Percentiles rank a stretch among this genome's conserved stretches.
phyloP scores from a whole-genome alignment of 371 early-diverging fungal species.

The Synchytrium microbalum region DNA sequence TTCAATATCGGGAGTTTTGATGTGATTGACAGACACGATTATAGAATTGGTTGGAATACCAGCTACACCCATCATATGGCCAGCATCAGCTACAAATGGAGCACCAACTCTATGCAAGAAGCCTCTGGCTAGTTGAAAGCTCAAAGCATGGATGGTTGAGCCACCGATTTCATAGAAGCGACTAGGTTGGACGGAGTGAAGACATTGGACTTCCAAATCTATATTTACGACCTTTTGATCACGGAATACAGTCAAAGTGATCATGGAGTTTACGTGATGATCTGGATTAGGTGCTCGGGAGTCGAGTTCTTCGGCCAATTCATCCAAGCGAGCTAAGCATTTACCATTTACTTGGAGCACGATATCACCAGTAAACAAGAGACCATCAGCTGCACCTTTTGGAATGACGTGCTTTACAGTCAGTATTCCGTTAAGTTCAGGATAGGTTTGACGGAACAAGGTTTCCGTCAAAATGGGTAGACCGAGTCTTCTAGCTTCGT shows the following conservation, averaged over 20 bases:
- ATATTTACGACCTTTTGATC: neutral
- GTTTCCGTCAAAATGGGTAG: constrained; percentile 56
- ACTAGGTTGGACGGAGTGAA: constrained; percentile 20
- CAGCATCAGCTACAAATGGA: constrained; percentile 3
- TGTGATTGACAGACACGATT: constrained; percentile 56
- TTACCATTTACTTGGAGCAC: constrained; percentile 67
- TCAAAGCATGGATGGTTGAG: constrained; percentile 68
- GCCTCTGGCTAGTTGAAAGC: constrained; percentile 76
- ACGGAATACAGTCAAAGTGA: neutral
- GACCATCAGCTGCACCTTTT: constrained; percentile 65
- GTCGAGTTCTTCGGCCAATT: constrained; percentile 68
- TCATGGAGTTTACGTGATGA: neutral
- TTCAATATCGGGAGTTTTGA: constrained; percentile 61
- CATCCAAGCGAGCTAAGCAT: constrained; percentile 76
- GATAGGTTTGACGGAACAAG: constrained; percentile 52
- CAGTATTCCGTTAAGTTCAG: constrained; percentile 82
- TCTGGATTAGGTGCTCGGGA: constrained; percentile 8
- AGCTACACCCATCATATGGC: constrained; percentile 3
- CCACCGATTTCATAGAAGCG: constrained; percentile 76
- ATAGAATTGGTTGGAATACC: neutral
- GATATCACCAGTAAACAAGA: constrained; percentile 82
- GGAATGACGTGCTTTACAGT: constrained; percentile 76
- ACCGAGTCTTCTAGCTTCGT: constrained; percentile 39
- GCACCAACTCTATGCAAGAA: constrained; percentile 27
- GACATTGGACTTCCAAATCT: neutral